Base-by-base conservation (phyloP, 2,329 filamentous ascomycete genomes). In the Diaporthe citriasiana region DNA sequence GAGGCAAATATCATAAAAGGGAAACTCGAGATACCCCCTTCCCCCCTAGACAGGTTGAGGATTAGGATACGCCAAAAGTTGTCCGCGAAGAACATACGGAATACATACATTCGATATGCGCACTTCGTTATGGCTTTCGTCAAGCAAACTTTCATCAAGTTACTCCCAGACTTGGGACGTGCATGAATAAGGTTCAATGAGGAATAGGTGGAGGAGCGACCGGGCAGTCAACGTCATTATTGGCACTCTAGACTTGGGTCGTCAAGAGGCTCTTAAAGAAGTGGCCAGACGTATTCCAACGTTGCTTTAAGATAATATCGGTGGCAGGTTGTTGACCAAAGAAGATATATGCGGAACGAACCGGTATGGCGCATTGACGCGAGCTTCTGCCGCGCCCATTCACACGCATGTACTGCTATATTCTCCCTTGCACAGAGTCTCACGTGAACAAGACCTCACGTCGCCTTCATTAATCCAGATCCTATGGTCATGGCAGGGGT, bases 21-120 rank as follows among this genome's bases (percentile, higher is more conserved):
- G 56, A 71, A 71, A 53, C 17, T 71, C 45, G 56, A 71, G 69
- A 71, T 71, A 71, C 69, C 69, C 55, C 53, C 56, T 30, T 42
- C n/a, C 35, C 69, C 69, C 40, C 55, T 71, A 71, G 25, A 74
- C 57, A 68, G 65, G 73, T 38, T 55, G 71, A 71, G 68, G 73
- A 70, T 76, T 70, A 68, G 56, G 63, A 76, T 55, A 53, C 47
- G 47, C 63, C 47, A 22, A 53, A 71, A 33, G 33, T 63, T 47
- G 40, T 10, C 8, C 51, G 42, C 35, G 59, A 27, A 33, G 35
- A 63, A 71, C 25, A 68, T 40, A 68, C 6, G n/a, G 2, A 53
- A 40, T 68, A 53, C 47, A 51, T 53, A 53, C 63, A 68, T 53
- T 53, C 33, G 7, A 22, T 17, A 22, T 40, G 63, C 63, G 13